Percentiles rank a stretch among this genome's conserved stretches.
Conservation (phyloP, 768 basidiomycete genomes). For the Naganishia antarctica region DNA sequence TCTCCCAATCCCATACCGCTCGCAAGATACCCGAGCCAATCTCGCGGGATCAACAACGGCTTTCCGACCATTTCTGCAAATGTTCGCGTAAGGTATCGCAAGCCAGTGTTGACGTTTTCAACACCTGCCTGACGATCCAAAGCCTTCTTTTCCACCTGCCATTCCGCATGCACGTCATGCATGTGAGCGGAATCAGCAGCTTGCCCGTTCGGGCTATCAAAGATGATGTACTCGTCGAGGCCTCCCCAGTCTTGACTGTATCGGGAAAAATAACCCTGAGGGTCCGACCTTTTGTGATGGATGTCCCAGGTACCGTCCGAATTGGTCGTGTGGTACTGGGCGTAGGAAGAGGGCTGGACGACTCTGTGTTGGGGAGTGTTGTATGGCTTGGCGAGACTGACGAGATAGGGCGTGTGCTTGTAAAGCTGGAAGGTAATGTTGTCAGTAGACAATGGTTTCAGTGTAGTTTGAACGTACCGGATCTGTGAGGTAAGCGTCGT, state of each 20-base stretch:
- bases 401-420: slow-evolving; percentile 47
- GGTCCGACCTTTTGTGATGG: slow-evolving; percentile 39
- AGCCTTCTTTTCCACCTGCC: slow-evolving; percentile 12
- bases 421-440: too few relatives aligned
- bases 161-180: not conserved
- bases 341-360: slow-evolving; percentile 24
- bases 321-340: slow-evolving; percentile 36
- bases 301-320: slow-evolving; percentile 43
- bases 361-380: not conserved
- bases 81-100: slow-evolving; percentile 23
- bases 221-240: slow-evolving; percentile 42
- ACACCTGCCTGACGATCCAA: slow-evolving; percentile 19
- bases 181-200: not conserved
- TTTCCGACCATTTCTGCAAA: slow-evolving; percentile 37
- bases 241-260: slow-evolving; percentile 44
- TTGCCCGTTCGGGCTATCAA: slow-evolving; percentile 30
- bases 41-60: slow-evolving; percentile 39
- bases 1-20: slow-evolving; percentile 46
- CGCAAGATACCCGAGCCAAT: slow-evolving; percentile 45
- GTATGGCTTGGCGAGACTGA: slow-evolving; percentile 29
- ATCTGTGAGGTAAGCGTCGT: slow-evolving; percentile 42
- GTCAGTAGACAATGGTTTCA: too few relatives aligned
- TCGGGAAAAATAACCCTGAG: slow-evolving; percentile 42
- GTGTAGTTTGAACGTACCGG: slow-evolving; percentile 32
- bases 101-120: slow-evolving; percentile 13